Evolutionary conservation across 1,284 basidiomycete species (phyloP), one percentile per base, ranked within the genome.

Genomic region (Fistulinella cinereoalba): DNA sequence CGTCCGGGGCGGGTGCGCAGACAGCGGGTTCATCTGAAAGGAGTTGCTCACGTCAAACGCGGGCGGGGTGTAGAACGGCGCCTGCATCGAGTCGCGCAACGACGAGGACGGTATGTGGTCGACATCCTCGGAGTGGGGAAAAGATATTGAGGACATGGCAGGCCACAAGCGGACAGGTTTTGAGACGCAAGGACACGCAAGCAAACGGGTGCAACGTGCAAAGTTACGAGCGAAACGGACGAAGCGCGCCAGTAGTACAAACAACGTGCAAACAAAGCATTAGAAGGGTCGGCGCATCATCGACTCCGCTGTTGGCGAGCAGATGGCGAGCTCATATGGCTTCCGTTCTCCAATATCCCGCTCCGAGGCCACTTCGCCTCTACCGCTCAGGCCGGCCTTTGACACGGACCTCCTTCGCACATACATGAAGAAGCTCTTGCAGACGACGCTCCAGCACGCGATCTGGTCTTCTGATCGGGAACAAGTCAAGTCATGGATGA

Each of bases 21-120:
- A 87, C 41, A 83, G 76, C 15, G 86, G 86, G 60, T 89, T 89
- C 76, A 88, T 84, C 55, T 85, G 85, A 57, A 89, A 88, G 34
- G 73, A 67, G 44, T 69, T 56, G 36, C 63, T 56, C 25, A 68
- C 55, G 37, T 75, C 74, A 52, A 73, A 78, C 36, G 67, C 62
- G 10, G 69, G 60, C 13, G 73, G 61, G 24, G 56, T 15, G 52
- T 71, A 77, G 51, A 70, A 71, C 33, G 52, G 60, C 23, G 57
- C 48, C 34, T 67, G 62, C 54, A 67, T 49, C 1, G 64, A 64
- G 48, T 75, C 70, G 46, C 65, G 62, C 40, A 62, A 52, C 5
- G 68, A 69, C n/a, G 73, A 68, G 33, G 71, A 65, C 16, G 64
- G 27, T 62, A 65, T 53, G 71, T 79, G 52, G 67, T 75, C 43